Percentiles rank a stretch among this genome's conserved stretches.
Conservation (phyloP, 2,329 filamentous ascomycete genomes). For the Paracorniculantispora psalliotae region DNA sequence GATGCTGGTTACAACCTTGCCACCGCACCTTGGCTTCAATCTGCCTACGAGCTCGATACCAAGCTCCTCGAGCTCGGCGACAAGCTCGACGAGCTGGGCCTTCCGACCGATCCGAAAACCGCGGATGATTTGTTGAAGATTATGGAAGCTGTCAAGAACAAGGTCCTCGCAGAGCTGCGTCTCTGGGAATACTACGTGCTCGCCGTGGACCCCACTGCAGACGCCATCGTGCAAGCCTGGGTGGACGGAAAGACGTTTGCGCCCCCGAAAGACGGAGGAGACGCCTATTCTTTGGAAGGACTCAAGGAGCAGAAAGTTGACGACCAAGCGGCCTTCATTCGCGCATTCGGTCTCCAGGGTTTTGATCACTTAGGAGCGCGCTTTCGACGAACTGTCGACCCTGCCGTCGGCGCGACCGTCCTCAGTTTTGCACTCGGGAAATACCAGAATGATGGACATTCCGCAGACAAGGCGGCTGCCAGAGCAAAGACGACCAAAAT, state of each 20-base stretch:
- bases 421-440: constrained; percentile 47
- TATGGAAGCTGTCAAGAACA: constrained; percentile 77
- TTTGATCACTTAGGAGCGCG: constrained; percentile 74
- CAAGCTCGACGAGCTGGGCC: constrained; percentile 62
- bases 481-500: constrained; percentile 56
- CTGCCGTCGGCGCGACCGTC: constrained; percentile 60
- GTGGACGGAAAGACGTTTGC: constrained; percentile 51
- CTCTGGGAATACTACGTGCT: constrained; percentile 94
- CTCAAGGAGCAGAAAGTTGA: constrained; percentile 42
- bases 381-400: constrained; percentile 66
- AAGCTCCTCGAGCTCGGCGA: constrained; percentile 70
- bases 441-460: constrained; percentile 42
- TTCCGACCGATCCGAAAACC: constrained; percentile 69
- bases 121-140: constrained; percentile 70
- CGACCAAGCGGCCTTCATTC: constrained; percentile 57
- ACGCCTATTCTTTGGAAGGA: constrained; percentile 38
- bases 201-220: constrained; percentile 68
- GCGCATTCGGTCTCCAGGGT: constrained; percentile 64
- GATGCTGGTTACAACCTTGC: constrained; percentile 92
- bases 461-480: constrained; percentile 45
- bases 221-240: constrained; percentile 70
- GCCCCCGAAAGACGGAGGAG: constrained; percentile 37
- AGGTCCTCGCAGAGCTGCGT: constrained; percentile 70
- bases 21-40: constrained; percentile 75
- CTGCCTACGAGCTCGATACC: constrained; percentile 58